Conservation (phyloP, 1,139 yeast genomes). For the Wickerhamomyces sp. region DNA sequence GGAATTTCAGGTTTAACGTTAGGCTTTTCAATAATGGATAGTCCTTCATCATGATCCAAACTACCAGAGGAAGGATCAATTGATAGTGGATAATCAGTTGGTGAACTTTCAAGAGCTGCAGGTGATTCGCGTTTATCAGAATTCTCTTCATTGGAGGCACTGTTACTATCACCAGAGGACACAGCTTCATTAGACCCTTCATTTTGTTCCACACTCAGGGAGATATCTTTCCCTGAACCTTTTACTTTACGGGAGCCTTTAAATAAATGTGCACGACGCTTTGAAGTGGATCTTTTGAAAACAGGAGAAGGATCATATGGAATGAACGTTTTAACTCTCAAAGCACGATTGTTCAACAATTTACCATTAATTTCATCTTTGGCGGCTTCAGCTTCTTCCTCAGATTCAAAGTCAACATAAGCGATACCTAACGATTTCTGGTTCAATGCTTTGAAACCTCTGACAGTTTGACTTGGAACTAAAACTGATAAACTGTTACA, state of each 20-base stretch:
- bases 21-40: background rate
- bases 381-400: conserved; percentile 46
- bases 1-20: conserved; percentile 2
- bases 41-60: conserved; percentile 8
- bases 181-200: background rate
- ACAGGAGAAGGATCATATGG: conserved; percentile 40
- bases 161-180: too few species aligned
- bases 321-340: conserved; percentile 36
- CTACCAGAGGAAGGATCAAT: conserved; percentile 11
- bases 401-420: conserved; percentile 53
- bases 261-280: conserved; percentile 36
- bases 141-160: background rate
- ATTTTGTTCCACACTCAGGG: conserved; percentile 31
- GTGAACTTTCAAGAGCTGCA: background rate
- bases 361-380: conserved; percentile 38
- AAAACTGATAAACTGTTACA: conserved; percentile 38
- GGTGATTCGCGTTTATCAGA: conserved; percentile 3
- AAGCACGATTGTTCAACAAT: conserved; percentile 35
- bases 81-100: background rate
- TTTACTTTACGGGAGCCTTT: background rate
- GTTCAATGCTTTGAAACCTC: conserved; percentile 36
- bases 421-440: conserved; percentile 58
- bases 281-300: conserved; percentile 34
- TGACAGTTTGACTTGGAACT: conserved; percentile 52
- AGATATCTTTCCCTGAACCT: conserved; percentile 12